Percentiles rank a stretch among this genome's conserved stretches.
Evolutionary conservation across 2,329 filamentous ascomycete species (phyloP).

Genomic region (Hirsutella thompsonii): DNA sequence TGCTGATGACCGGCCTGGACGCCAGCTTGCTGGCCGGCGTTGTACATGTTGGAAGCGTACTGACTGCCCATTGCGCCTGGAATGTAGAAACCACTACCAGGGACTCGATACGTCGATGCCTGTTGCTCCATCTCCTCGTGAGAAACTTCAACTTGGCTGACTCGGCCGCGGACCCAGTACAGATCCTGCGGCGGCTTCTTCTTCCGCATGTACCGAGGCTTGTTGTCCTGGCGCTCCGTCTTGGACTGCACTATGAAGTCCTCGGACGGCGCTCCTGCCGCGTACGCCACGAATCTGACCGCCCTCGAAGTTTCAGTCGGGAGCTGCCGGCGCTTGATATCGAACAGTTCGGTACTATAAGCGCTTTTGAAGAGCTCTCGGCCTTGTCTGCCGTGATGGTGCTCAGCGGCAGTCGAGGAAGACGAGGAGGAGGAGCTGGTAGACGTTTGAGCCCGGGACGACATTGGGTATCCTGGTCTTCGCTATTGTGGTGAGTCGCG

Average conservation of each 20-base stretch:
- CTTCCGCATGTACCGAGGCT: not conserved
- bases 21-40: not conserved
- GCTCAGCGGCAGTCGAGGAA: not conserved
- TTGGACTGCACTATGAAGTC: not conserved
- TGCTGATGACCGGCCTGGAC: not conserved
- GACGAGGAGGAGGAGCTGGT: not conserved
- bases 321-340: not conserved
- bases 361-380: not conserved
- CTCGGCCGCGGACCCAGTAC: not conserved
- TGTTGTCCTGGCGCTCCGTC: not conserved
- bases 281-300: slow-evolving; percentile 1
- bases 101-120: not conserved
- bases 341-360: not conserved
- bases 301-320: not conserved
- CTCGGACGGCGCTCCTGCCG: not conserved
- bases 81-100: not conserved
- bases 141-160: not conserved
- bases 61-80: not conserved
- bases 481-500: no score
- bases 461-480: not conserved
- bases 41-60: not conserved
- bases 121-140: not conserved
- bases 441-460: not conserved
- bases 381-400: not conserved
- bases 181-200: not conserved